These are phyloP conservation scores for Chytriomyces hyalinus DNA, from an alignment of 192 early-diverging fungal species.

Conservation along the genomic window DNA sequence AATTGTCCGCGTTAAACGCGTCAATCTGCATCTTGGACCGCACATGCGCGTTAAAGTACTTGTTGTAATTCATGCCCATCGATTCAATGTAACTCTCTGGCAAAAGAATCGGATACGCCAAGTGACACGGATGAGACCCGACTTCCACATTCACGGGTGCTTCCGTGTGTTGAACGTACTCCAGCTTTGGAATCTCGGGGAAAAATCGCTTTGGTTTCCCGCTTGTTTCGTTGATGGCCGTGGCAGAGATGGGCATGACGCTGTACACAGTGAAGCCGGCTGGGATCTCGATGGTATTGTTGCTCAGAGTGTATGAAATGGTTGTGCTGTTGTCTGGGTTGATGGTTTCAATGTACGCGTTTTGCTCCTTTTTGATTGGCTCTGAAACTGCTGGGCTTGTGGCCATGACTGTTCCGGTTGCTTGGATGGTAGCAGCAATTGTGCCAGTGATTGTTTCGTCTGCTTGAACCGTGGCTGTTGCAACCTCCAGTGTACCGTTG, in stretches of 20 bases:
- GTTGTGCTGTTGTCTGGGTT: constrained; percentile 9
- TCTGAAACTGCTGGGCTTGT: background rate
- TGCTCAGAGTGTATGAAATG: constrained; percentile 4
- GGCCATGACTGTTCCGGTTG: background rate
- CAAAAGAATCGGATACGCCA: constrained; percentile 6
- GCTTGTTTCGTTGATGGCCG: background rate
- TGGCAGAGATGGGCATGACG: constrained; percentile 1
- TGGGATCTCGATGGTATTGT: constrained; percentile 20
- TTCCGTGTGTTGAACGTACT: background rate
- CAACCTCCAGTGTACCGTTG: background rate
- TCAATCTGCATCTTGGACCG: constrained; percentile 20
- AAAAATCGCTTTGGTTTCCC: constrained; percentile 11
- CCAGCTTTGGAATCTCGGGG: background rate
- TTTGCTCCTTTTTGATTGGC: background rate
- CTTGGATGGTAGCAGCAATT: background rate
- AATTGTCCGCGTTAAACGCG: constrained; percentile 2
- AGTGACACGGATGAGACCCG: constrained; percentile 13
- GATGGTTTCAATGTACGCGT: background rate
- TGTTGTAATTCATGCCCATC: constrained; percentile 18
- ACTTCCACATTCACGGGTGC: background rate
- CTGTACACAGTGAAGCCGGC: background rate
- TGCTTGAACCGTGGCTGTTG: background rate
- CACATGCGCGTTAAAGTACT: background rate
- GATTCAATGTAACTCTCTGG: constrained; percentile 1
- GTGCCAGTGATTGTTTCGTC: background rate